phyloP scores from a whole-genome alignment of 306 rosid species.

The Senna tora region DNA sequence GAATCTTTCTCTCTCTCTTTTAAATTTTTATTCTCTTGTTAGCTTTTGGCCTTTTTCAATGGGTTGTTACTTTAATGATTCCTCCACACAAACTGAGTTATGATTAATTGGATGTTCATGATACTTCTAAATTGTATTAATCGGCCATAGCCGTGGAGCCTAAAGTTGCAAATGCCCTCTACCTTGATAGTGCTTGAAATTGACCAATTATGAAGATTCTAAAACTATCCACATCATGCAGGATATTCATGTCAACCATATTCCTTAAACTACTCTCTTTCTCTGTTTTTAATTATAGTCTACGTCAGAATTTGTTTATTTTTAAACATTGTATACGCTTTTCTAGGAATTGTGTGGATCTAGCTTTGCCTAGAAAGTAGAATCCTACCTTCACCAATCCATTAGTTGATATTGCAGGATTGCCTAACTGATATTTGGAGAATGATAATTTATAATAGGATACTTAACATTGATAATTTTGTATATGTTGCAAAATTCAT shows the following conservation, averaged over 20 bases:
- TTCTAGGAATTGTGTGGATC: slow-evolving; percentile 1
- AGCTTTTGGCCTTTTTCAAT: not conserved
- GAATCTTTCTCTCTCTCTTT: not conserved
- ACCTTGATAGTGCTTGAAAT: slow-evolving; percentile 14
- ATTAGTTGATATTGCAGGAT: slow-evolving; percentile 11
- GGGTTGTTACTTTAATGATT: slow-evolving; percentile 11
- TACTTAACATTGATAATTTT: not conserved
- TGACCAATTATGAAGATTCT: slow-evolving; percentile 21
- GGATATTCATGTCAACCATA: slow-evolving; percentile 15
- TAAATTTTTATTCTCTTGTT: too few species aligned
- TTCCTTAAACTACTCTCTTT: not conserved
- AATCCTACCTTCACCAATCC: not conserved
- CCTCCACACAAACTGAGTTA: not conserved
- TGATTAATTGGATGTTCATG: slow-evolving; percentile 12
- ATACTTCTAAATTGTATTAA: slow-evolving; percentile 7
- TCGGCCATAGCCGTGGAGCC: slow-evolving; percentile 7
- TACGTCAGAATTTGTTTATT: not conserved
- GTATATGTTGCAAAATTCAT: not conserved
- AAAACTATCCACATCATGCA: slow-evolving; percentile 30
- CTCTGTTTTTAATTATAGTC: slow-evolving; percentile 4
- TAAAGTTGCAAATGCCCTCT: slow-evolving; percentile 4
- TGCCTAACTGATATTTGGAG: slow-evolving; percentile 5
- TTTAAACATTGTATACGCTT: not conserved
- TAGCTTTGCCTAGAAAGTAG: not conserved
- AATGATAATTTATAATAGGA: not conserved